Base-by-base conservation (phyloP, 2,329 filamentous ascomycete genomes). In the Parastagonospora avenae region DNA sequence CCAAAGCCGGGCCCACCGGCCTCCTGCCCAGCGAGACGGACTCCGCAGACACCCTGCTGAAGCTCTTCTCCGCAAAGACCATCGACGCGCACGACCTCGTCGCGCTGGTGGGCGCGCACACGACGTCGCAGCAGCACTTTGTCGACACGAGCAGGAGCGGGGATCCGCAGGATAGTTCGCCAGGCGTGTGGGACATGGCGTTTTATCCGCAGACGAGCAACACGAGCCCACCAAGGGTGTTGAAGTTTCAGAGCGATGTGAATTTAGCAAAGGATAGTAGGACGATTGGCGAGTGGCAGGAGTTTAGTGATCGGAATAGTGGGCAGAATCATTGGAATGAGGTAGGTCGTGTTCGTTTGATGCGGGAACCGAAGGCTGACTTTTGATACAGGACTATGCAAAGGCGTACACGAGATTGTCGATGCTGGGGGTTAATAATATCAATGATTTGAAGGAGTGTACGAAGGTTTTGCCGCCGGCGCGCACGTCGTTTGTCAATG, bases 361-460 rank as follows among this genome's bases (percentile, higher is more conserved):
- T 28, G 4, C 28, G 14, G 19, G 29, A 30, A 15, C 14, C n/a
- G 11, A 33, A n/a, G 2, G 6, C 29, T 47, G 15, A 46, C 11
- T 28, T 27, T 29, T n/a, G 9, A 27, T 14, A 9, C 24, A 72
- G 76, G 80, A 79, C 38, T 85, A 82, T 47, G 76, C 81, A 2
- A 73, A 74, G 31, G 81, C 79, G 10, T 84, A 84, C 57, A 74
- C 82, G 38, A 79, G 81, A 16, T 72, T 85, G 32, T 81, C 77
- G 29, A 69, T 85, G 2, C 76, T 85, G 9, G 82, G 82, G 2
- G 81, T 84, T 11, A 76, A 80, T 60, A 83, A 83, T 60, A 80
- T 85, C 66, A 84, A 84, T 64, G 66, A 73, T 16, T 68, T 85
- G 37, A 80, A 76, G 12, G 82, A 84, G 55, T 85, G 82, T 74